Base-by-base conservation (phyloP, 2,329 filamentous ascomycete species). In the Fusarium pilosicola region DNA sequence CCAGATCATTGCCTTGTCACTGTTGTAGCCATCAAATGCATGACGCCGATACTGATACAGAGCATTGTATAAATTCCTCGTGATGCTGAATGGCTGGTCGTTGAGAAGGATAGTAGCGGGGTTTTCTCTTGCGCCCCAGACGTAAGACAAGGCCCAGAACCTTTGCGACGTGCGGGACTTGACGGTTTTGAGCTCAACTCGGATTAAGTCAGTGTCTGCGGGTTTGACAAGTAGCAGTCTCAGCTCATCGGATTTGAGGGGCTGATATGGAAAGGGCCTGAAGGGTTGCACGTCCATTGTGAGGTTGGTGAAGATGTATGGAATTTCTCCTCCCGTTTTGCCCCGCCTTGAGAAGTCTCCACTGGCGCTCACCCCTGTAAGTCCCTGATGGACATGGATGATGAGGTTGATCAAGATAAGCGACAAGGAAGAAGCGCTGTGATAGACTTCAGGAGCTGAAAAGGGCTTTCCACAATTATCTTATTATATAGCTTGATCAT, bases 91-190 rank as follows among this genome's bases (percentile, higher is more conserved):
- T 6, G 28, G 15, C 3, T 28, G 34, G 1, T 34, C 32, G 1
- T 70, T 44, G 0, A 70, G 52, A 11, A 44, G 11, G 4, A 73
- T 48, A 1, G 10, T 26, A 2, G 26, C 34, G 6, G 65, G 70
- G 13, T 66, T 49, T 22, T 59, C 51, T 30, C 24, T 28, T 1
- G 60, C 13, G 5, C 70, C 56, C 70, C 70, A 73, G 13, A 73
- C 70, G 14, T 73, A 73, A 5, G 65, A 73, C 11, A 73, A 9
- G 1, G 70, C 70, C 65, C 59, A 73, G 15, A 73, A 73, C 0
- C 3, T 5, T 39, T 61, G 65, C 1, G 8, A 9, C 0, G 38
- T 18, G 14, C 15, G 26, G 13, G 12, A 26, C 4, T 39, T 18
- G 9, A 63, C 12, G 0, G 39, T 68, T 1, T 3, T 22, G 1